These are phyloP conservation scores for Bryoerythrophyllum caledonicum DNA, from an alignment of 225 moss, liverwort and hornwort species.

Conservation along the genomic window DNA sequence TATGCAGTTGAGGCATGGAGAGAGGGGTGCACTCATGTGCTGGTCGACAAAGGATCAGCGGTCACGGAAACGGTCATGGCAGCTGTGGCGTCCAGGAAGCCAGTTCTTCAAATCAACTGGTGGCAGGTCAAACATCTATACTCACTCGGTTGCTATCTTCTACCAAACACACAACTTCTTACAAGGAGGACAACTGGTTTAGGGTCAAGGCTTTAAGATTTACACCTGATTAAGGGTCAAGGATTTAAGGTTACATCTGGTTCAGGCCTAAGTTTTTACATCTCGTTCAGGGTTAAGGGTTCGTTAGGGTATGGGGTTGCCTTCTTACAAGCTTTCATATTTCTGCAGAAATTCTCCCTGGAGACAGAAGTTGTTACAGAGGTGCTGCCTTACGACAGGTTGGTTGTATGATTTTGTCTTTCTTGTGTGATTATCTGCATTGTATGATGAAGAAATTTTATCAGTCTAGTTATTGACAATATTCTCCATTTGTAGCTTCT, in stretches of 20 bases:
- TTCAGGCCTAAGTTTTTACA: too few relatives aligned
- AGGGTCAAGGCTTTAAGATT: too few relatives aligned
- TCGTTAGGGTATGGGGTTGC: too few relatives aligned
- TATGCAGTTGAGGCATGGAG: constrained; percentile 55
- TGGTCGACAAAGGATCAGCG: constrained; percentile 59
- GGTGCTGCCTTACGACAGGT: constrained; percentile 50
- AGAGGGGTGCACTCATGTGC: constrained; percentile 57
- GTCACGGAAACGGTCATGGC: constrained; percentile 57
- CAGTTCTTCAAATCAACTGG: constrained; percentile 55
- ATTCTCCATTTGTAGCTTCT: constrained; percentile 42
- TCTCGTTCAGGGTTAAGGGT: too few relatives aligned
- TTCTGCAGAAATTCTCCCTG: constrained; percentile 53
- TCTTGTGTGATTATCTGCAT: neutral
- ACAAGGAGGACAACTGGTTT: neutral
- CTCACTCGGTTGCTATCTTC: constrained; percentile 14
- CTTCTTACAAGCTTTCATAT: neutral
- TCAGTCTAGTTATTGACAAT: constrained; percentile 21
- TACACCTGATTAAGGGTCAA: too few relatives aligned
- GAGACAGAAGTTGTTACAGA: constrained; percentile 51
- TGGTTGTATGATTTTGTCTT: constrained; percentile 10
- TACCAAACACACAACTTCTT: constrained; percentile 16
- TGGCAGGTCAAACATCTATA: constrained; percentile 47
- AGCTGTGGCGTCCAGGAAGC: constrained; percentile 51
- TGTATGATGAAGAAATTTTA: neutral
- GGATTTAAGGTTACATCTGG: too few relatives aligned